Evolutionary conservation across 768 basidiomycete species (phyloP), one percentile per base, ranked within the genome.

Genomic region (Tricholoma bakamatsutake): DNA sequence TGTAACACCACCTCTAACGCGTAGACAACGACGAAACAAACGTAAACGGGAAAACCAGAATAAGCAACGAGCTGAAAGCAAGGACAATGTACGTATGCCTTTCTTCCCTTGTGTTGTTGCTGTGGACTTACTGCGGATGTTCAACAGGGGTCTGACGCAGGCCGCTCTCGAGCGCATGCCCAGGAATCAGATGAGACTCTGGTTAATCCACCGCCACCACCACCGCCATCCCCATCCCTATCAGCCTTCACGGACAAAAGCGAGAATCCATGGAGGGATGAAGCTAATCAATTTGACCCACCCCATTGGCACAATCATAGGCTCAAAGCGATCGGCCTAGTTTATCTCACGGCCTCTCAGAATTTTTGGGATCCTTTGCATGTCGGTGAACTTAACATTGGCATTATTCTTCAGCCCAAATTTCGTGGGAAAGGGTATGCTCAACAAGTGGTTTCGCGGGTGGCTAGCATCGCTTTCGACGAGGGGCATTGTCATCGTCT

Each of bases 341-440:
- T 79, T 24, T 81, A 80, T 55, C 69, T 81, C 27, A 64, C 39
- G 61, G 12, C 61, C 63, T 5, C 67, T 73, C 1, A 67, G 69
- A 30, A 57, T 57, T 13, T 57, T 63, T 57, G 62, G 21, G 70
- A 71, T 55, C 69, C 70, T 0, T 57, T 76, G 28, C 67, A 68
- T 24, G 61, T 59, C 28, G 64, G 70, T 3, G 82, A 87, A 64
- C 73, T 80, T 18, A 80, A 74, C 59, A 68, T 88, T 31, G 86
- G 85, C 10, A 67, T 89, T 59, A 71, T 81, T 52, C 58, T 87
- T 28, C 58, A 66, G 10, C 61, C 71, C 2, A 53, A 53, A 7
- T 65, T 72, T 59, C 76, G 74, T 11, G 63, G 69, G 3, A 63
- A 69, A 28, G 81, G 82, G 5, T 74, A 74, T 35, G 83, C 77